Base-by-base conservation (phyloP, 2,329 filamentous ascomycete genomes). In the Ophiosphaerella korrae region DNA sequence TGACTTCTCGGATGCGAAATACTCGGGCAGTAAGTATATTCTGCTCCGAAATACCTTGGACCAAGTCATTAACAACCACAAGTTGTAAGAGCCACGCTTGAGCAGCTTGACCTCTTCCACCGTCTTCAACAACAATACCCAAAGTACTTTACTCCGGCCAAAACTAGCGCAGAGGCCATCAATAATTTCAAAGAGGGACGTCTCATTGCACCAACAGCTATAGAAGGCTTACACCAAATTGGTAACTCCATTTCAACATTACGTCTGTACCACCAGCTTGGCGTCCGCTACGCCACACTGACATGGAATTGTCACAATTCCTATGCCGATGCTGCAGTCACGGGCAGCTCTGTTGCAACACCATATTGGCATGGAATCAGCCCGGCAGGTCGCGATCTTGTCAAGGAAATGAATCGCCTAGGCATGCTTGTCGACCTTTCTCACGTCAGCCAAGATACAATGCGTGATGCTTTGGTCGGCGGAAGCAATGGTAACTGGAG, bases 241-340 rank as follows among this genome's bases (percentile, higher is more conserved):
- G 92, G 91, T 51, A 96, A 97, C 75, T 89, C 86, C 1, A 79
- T 87, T 21, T 82, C 88, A 35, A 92, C 86, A 47, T 78, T 97
- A 8, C 86, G 93, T 6, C 80, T 84, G 21, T 96, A 88, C 73
- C 80, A 94, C 71, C 78, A 82, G 2, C 80, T 96, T 2, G 93
- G 93, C 1, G 92, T 92, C 5, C 86, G 91, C 42, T 97, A 97
- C 66, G 87, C 88, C 14, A 97, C 92, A 0, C 78, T 97, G 13
- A 96, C 90, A 2, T 93, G 96, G 78, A 96, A 96, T 73, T 97
- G 92, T 75, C 90, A 95, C 73, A 97, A 96, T 75, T 83, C 80
- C 42, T 97, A 89, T 72, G 91, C 92, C 42, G 93, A 97, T 70
- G 89, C 92, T 3, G 92, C 92, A 2, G 74, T 94, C 5, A 29